phyloP scores from a whole-genome alignment of 2,329 filamentous ascomycete species.

The Anisogramma anomala region DNA sequence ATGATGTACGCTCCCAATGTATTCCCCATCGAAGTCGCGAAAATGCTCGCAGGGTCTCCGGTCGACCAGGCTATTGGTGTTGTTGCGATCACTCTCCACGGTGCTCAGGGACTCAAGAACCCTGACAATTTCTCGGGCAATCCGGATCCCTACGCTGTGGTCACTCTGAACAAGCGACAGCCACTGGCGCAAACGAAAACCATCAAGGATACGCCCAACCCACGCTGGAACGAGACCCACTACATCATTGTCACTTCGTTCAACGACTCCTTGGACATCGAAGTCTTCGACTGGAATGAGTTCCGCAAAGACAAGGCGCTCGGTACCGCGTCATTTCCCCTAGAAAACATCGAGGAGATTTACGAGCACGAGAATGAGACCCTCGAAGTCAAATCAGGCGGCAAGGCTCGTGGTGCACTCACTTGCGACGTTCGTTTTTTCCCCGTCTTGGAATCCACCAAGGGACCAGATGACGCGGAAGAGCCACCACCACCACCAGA shows the following conservation, averaged over 20 bases:
- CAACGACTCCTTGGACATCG: conserved; percentile 74
- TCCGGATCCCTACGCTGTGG: conserved; percentile 76
- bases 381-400: conserved; percentile 73
- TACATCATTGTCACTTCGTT: conserved; percentile 91
- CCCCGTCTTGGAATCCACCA: conserved; percentile 68
- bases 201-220: conserved; percentile 71
- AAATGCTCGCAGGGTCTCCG: conserved; percentile 88
- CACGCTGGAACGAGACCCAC: conserved; percentile 92
- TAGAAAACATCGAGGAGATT: conserved; percentile 71
- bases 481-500: conserved; percentile 78
- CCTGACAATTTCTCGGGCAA: conserved; percentile 86
- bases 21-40: conserved; percentile 95
- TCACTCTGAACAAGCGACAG: conserved; percentile 74
- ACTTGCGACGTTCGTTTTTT: conserved; percentile 86
- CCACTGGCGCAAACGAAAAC: conserved; percentile 83
- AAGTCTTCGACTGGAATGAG: conserved; percentile 87
- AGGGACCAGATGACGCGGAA: conserved; percentile 62
- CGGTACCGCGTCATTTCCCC: conserved; percentile 70
- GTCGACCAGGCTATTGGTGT: conserved; percentile 96
- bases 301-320: conserved; percentile 94
- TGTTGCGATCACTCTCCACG: conserved; percentile 79
- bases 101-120: conserved; percentile 87
- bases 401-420: conserved; percentile 70
- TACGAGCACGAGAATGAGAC: conserved; percentile 72
- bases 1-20: conserved; percentile 99